Percentiles rank a stretch among this genome's conserved stretches.
phyloP scores from a whole-genome alignment of 495 filamentous ascomycete genomes.

The Delitschia confertaspora region DNA sequence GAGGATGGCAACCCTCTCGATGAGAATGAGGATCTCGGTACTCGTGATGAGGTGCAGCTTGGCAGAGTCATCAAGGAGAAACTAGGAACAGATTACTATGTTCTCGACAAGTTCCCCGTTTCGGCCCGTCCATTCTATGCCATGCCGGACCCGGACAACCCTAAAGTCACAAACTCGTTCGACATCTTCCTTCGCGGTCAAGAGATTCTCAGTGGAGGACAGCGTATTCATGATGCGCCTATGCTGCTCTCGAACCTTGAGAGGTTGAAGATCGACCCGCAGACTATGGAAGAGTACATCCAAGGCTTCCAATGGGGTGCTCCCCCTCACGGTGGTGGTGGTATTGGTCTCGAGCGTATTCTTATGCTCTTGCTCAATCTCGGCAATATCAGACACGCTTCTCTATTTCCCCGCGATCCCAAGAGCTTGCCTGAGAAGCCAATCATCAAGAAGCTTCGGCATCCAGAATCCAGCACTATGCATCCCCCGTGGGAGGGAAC shows the following conservation, averaged over 20 bases:
- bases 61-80: slow-evolving; percentile 76
- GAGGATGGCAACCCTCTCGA: slow-evolving; percentile 63
- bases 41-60: slow-evolving; percentile 78
- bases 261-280: slow-evolving; percentile 62
- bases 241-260: slow-evolving; percentile 72
- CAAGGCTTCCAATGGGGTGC: slow-evolving; percentile 81
- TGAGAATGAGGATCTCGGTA: slow-evolving; percentile 68
- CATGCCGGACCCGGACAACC: slow-evolving; percentile 74
- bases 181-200: slow-evolving; percentile 93
- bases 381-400: slow-evolving; percentile 82
- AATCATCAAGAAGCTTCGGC: slow-evolving; percentile 49
- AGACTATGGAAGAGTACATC: slow-evolving; percentile 77
- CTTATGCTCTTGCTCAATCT: slow-evolving; percentile 75
- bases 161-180: slow-evolving; percentile 76
- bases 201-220: slow-evolving; percentile 84
- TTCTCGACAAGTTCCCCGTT: slow-evolving; percentile 86
- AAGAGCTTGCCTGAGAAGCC: slow-evolving; percentile 60
- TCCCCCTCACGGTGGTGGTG: slow-evolving; percentile 82
- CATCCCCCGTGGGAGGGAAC: slow-evolving; percentile 49
- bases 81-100: slow-evolving; percentile 83
- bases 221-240: slow-evolving; percentile 76
- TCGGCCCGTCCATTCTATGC: slow-evolving; percentile 86
- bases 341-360: slow-evolving; percentile 81
- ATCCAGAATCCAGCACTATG: slow-evolving; percentile 70
- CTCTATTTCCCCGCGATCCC: slow-evolving; percentile 76